Percentiles rank a stretch among this genome's conserved stretches.
Evolutionary conservation across 202 grass and related monocot species (phyloP).

Genomic region (Saccharum hybrid): DNA sequence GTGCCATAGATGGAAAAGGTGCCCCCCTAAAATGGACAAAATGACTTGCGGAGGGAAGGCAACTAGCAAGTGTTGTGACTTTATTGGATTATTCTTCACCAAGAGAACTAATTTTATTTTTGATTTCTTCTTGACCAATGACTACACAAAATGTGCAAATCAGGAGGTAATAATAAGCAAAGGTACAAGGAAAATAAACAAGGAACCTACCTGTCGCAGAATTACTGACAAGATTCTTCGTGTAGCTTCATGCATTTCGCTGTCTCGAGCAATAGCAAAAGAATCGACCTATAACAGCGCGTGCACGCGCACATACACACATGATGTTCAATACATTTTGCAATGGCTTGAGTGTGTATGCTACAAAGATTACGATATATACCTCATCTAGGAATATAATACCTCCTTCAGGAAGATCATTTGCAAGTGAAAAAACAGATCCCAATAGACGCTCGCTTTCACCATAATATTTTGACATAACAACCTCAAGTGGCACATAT

Average conservation of each 20-base stretch:
- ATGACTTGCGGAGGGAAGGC: neutral
- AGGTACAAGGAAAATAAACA: conserved; percentile 32
- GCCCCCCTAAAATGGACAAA: neutral
- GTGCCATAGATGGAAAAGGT: neutral
- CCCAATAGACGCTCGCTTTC: conserved; percentile 89
- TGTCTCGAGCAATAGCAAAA: conserved; percentile 84
- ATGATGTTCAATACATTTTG: conserved; percentile 25
- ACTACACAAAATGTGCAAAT: neutral
- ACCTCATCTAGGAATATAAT: conserved; percentile 99
- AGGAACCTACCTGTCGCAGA: conserved; percentile 71
- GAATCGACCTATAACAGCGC: conserved; percentile 78
- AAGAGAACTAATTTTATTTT: neutral
- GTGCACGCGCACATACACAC: neutral
- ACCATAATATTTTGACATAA: conserved; percentile 99
- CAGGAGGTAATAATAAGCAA: conserved; percentile 23
- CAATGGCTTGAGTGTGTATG: neutral
- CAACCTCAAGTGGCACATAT: conserved; percentile 90
- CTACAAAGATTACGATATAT: conserved; percentile 24
- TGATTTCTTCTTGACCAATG: conserved; percentile 20
- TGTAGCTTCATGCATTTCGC: conserved; percentile 97
- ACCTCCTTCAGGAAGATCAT: conserved; percentile 86
- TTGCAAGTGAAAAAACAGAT: conserved; percentile 95
- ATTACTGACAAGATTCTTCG: conserved; percentile 96
- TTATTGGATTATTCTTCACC: neutral
- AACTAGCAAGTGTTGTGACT: neutral